Evolutionary conservation across 345 rosid species (phyloP), one percentile per base, ranked within the genome.

Genomic region (Eucalyptus regnans): DNA sequence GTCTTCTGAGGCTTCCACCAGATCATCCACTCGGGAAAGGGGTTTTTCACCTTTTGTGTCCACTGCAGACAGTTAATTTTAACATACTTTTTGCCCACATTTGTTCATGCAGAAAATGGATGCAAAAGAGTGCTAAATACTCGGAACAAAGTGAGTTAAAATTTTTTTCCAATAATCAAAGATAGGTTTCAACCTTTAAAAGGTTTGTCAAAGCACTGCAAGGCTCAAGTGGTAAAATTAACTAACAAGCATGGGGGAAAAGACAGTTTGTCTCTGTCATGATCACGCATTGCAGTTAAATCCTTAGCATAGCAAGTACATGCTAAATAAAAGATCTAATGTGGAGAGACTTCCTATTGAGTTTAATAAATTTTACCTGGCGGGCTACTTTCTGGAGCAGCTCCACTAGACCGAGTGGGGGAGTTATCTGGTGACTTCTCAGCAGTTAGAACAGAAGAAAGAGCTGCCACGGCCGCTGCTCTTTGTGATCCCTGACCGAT

Each of bases 401-500:
- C 93, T 89, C 90, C 86, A 56, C 87, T 87, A 12, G 92, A 91
- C 89, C 90, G 94, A 27, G 93, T 88, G 58, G 99, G 98, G 89
- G 99, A 95, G 88, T 68, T 89, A 88, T 94, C 98, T 14, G 96
- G 95, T 25, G 97, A 92, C 92, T 94, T 93, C 89, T 98, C 99
- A 87, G 97, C 98, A 68, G 94, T 94, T 87, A 98, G 99, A 92
- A 95, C 98, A 88, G 93, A 92, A 20, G 99, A 98, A 90, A 98
- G 97, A 91, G 99, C 99, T 52, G 99, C 99, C 51, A 97, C 92
- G 27, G 99, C 99, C 80, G 99, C 99, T 76, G 98, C 97, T 93
- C 97, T 95, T 91, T 98, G 99, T 54, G 99, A 95, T 86, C 95
- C 97, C 88, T 92, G 95, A 87, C 94, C 89, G 4, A 86, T 25